Percentiles rank a stretch among this genome's conserved stretches.
phyloP scores from a whole-genome alignment of 2,329 filamentous ascomycete genomes.

The Aureobasidium sp. region DNA sequence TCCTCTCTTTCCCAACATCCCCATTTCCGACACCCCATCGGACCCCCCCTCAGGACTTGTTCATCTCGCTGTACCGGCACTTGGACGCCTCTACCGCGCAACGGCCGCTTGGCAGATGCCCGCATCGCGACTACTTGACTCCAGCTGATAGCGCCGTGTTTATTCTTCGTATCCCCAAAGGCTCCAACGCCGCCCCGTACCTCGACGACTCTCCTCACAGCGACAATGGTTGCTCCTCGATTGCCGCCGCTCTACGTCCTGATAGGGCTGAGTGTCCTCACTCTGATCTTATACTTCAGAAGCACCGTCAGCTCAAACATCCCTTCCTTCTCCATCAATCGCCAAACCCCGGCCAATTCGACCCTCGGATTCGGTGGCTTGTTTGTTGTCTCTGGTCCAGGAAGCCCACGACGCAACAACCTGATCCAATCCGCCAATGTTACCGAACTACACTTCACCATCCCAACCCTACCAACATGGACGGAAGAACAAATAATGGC shows the following conservation, averaged over 20 bases:
- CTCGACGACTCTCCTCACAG: neutral
- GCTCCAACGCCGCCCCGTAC: neutral
- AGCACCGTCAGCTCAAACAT: neutral
- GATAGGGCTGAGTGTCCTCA: neutral
- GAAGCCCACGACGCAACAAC: conserved; percentile 26
- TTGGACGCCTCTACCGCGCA: neutral
- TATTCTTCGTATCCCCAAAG: conserved; percentile 5
- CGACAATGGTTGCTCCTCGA: neutral
- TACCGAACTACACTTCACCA: conserved; percentile 29
- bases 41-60: neutral
- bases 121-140: neutral
- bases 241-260: conserved; percentile 10
- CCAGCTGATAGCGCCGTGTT: conserved; percentile 2
- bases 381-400: conserved; percentile 28
- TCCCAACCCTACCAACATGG: conserved; percentile 31
- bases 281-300: conserved; percentile 8
- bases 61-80: neutral
- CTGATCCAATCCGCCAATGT: conserved; percentile 32
- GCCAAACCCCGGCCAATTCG: neutral
- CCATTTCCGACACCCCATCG: neutral
- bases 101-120: neutral
- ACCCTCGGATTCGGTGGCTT: conserved; percentile 29
- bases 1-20: neutral
- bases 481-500: conserved; percentile 25
- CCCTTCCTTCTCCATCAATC: neutral